Evolutionary conservation across 352 stramenopile species (phyloP), one percentile per base, ranked within the genome.

Genomic region (Peronospora destructor): DNA sequence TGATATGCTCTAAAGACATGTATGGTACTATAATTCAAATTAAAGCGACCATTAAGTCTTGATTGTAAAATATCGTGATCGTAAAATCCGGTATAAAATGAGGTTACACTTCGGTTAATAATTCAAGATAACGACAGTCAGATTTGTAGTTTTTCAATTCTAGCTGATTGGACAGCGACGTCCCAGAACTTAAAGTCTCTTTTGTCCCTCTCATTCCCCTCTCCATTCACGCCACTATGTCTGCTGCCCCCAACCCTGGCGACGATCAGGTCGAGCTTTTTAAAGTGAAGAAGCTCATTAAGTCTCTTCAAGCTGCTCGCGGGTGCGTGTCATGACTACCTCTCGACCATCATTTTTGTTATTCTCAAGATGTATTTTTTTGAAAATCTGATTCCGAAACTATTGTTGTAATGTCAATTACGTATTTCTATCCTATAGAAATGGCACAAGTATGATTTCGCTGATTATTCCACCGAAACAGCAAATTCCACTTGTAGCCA

Each of bases 251-350:
- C 23, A 66, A 59, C 54, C 39, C 50, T 47, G 74, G 84, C 42
- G 89, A 98, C 49, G 84, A 93, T 42, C 95, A 98, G 73, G 96
- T 99, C 50, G 95, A 98, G 74, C 97, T 99, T 56, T 99, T 98
- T 86, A 99, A 99, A 76, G 92, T 99, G 28, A 99, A 99, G 84
- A 99, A 99, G 84, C 88, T 99, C 28, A 99, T 99, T 72, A 99
- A 99, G 73, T 98, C 92, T 53, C 89, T 99, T 14, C 75, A 92
- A 58, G 72, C 72, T 34, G 84, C 84, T 35, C 68, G 78, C 36
- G 85, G 81, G 63, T 88, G 85, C 59, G 77, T 91, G 16, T 14
- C 4, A n/a, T n/a, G n/a, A n/a, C n/a, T n/a, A n/a, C n/a, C n/a
- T n/a, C n/a, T 21, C 19, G 1, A 21, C 19, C 19, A 21, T 21